Percentiles rank a stretch among this genome's conserved stretches.
Conservation (phyloP, 257 asterid species). For the Fraxinus cuspidata region DNA sequence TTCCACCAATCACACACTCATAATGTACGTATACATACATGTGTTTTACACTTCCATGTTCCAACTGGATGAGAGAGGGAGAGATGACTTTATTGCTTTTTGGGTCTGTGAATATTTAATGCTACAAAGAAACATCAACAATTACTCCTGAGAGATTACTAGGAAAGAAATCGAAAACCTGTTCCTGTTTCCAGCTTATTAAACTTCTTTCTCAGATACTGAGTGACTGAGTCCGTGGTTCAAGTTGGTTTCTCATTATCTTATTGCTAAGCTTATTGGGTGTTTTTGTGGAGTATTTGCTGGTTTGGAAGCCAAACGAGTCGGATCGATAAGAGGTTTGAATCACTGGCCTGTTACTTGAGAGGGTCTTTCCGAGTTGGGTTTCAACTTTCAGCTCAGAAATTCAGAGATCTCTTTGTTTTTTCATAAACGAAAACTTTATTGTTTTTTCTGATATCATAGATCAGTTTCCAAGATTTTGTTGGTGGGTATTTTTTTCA, state of each 20-base stretch:
- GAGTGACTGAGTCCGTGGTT: background rate
- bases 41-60: background rate
- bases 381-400: background rate
- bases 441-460: conserved; percentile 2
- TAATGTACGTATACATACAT: background rate
- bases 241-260: background rate
- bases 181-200: conserved; percentile 22
- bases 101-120: too few species aligned
- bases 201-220: conserved; percentile 1
- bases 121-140: background rate
- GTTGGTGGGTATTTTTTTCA: background rate
- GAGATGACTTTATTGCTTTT: too few species aligned
- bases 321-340: background rate
- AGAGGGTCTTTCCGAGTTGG: background rate
- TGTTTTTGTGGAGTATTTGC: background rate
- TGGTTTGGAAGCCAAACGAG: background rate
- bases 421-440: background rate
- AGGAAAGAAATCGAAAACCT: background rate
- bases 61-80: background rate
- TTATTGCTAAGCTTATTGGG: background rate
- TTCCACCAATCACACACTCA: background rate
- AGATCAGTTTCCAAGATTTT: conserved; percentile 13
- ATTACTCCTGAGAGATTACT: conserved; percentile 1
- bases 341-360: too few species aligned
- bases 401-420: background rate